Percentiles rank a stretch among this genome's conserved stretches.
phyloP scores from a whole-genome alignment of 2,329 filamentous ascomycete species.

The Aspergillus flavus region DNA sequence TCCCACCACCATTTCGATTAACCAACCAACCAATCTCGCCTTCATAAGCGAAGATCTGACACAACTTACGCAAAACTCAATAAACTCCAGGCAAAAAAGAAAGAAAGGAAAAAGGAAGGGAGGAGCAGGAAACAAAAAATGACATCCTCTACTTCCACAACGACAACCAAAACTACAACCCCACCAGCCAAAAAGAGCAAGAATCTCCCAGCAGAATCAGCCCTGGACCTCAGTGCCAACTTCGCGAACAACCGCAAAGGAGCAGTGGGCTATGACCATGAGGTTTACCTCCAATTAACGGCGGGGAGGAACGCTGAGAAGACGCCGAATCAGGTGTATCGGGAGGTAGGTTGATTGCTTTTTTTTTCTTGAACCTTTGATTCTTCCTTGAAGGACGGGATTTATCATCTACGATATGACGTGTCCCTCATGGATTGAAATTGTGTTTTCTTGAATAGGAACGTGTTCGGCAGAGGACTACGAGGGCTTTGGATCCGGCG shows the following conservation, averaged over 20 bases:
- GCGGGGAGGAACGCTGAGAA: constrained; percentile 25
- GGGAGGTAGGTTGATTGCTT: constrained; percentile 25
- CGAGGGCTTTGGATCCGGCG: constrained; percentile 31
- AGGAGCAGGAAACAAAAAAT: background rate
- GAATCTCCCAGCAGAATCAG: constrained; percentile 38
- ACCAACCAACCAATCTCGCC: background rate
- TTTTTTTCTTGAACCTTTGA: background rate
- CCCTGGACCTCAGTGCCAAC: constrained; percentile 54
- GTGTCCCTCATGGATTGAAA: constrained; percentile 1
- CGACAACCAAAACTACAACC: constrained; percentile 1
- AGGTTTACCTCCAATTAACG: constrained; percentile 33
- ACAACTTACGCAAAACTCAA: background rate
- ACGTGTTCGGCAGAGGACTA: constrained; percentile 26
- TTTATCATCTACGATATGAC: background rate
- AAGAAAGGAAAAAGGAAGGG: background rate
- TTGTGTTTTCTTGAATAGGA: constrained; percentile 20
- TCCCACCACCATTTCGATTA: background rate
- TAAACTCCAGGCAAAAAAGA: background rate
- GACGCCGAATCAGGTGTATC: constrained; percentile 35
- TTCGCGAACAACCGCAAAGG: constrained; percentile 18
- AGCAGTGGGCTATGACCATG: constrained; percentile 35
- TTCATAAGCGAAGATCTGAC: background rate
- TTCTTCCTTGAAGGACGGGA: background rate
- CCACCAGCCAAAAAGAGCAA: background rate
- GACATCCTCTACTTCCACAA: constrained; percentile 4